phyloP scores from a whole-genome alignment of 768 basidiomycete genomes.

The Coprinopsis marcescibilis region DNA sequence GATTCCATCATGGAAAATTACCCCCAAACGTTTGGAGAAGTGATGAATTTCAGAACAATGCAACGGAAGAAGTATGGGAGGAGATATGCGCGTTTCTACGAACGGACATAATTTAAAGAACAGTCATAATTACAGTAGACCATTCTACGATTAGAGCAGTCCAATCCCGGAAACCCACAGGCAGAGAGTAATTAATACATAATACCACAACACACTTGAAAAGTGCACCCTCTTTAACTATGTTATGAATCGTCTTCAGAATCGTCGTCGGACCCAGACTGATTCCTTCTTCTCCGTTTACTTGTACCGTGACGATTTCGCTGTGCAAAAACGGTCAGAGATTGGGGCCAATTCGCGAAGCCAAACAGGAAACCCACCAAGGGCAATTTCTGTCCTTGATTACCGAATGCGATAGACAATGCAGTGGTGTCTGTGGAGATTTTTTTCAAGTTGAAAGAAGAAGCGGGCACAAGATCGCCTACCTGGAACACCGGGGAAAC shows the following conservation, averaged over 20 bases:
- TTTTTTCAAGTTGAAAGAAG: background rate
- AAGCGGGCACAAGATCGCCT: conserved; percentile 16
- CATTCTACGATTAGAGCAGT: background rate
- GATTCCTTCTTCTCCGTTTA: conserved; percentile 59
- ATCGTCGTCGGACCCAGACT: conserved; percentile 63
- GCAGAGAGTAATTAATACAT: no score
- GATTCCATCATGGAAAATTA: conserved; percentile 41
- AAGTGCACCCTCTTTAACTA: background rate
- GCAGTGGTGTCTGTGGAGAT: conserved; percentile 68
- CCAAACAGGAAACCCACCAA: conserved; percentile 45
- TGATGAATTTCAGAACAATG: conserved; percentile 27
- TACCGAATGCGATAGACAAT: conserved; percentile 82
- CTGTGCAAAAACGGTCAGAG: conserved; percentile 32
- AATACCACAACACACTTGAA: no score
- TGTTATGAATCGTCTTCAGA: conserved; percentile 43
- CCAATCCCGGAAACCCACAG: background rate
- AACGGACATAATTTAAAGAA: conserved; percentile 3
- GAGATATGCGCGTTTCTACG: conserved; percentile 6
- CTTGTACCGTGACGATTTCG: conserved; percentile 73
- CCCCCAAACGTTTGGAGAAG: conserved; percentile 36
- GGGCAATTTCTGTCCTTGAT: conserved; percentile 86
- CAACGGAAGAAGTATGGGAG: conserved; percentile 21
- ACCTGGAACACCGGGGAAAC: conserved; percentile 94
- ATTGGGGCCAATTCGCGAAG: conserved; percentile 13
- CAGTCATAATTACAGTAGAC: background rate